Percentiles rank a stretch among this genome's conserved stretches.
These are phyloP conservation scores for Phytophthora crassamura DNA, from an alignment of 352 stramenopile genomes.

Conservation along the genomic window DNA sequence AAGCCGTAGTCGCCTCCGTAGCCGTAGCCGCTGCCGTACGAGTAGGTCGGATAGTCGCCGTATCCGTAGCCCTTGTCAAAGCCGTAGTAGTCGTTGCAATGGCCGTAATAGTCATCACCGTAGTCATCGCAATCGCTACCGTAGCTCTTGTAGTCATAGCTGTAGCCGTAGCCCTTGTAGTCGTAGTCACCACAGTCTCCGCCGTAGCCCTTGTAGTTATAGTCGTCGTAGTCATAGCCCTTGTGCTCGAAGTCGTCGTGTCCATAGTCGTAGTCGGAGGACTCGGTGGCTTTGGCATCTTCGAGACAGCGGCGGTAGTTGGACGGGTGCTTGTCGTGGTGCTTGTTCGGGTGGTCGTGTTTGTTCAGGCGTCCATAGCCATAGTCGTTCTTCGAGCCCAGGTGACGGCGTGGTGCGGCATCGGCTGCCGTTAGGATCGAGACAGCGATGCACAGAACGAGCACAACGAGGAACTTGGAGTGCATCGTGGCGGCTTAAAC, in stretches of 20 bases:
- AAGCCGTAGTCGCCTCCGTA: conserved; percentile 7
- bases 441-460: conserved; percentile 20
- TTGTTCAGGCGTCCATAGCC: too few species aligned
- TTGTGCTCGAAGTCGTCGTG: too few species aligned
- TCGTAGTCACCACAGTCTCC: too few species aligned
- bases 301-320: too few species aligned
- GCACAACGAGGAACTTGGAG: conserved; percentile 22
- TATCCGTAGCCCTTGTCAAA: background rate
- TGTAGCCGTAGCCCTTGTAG: conserved; percentile 3
- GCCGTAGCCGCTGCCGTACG: conserved; percentile 1
- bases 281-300: too few species aligned
- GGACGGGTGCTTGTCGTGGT: too few species aligned
- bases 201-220: too few species aligned
- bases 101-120: conserved; percentile 7
- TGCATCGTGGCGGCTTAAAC: conserved; percentile 18
- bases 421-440: background rate
- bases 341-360: too few species aligned
- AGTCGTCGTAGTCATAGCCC: too few species aligned
- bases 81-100: conserved; percentile 3
- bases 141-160: conserved; percentile 14
- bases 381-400: too few species aligned
- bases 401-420: too few species aligned
- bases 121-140: conserved; percentile 1
- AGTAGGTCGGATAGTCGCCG: conserved; percentile 6
- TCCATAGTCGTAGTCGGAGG: too few species aligned